These are phyloP conservation scores for Nakazawaea ishiwadae DNA, from an alignment of 805 yeast species.

Conservation along the genomic window DNA sequence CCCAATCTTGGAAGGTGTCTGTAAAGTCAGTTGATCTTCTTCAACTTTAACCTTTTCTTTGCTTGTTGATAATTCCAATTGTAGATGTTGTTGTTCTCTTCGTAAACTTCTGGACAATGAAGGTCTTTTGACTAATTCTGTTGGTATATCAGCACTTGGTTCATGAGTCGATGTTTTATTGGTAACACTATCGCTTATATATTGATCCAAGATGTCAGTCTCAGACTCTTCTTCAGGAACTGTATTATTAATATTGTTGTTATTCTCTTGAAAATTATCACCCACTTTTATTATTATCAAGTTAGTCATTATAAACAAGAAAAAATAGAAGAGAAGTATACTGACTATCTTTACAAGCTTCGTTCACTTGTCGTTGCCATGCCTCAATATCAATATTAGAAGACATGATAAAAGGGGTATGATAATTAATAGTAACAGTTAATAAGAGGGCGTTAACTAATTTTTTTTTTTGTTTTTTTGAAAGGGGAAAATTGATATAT, in stretches of 20 bases:
- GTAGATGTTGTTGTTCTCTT: too few relatives aligned
- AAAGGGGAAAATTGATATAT: too few relatives aligned
- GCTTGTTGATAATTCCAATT: too few relatives aligned
- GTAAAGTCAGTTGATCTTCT: too few relatives aligned
- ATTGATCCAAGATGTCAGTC: neutral
- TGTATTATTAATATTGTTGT: neutral
- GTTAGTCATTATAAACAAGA: neutral
- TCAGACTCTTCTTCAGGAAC: neutral
- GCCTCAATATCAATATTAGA: slow-evolving; percentile 4
- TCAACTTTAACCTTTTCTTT: too few relatives aligned
- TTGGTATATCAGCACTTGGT: neutral
- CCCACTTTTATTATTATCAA: neutral
- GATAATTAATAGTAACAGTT: neutral
- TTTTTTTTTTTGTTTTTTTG: too few relatives aligned
- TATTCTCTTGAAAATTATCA: neutral
- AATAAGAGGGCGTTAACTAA: too few relatives aligned
- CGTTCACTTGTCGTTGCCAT: slow-evolving; percentile 4
- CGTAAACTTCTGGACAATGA: neutral
- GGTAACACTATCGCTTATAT: neutral
- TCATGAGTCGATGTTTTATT: neutral
- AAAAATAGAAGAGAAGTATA: neutral
- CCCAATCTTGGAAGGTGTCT: too few relatives aligned
- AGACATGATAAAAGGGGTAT: neutral
- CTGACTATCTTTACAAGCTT: neutral
- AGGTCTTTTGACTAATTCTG: neutral